Percentiles rank a stretch among this genome's conserved stretches.
Evolutionary conservation across 2,329 filamentous ascomycete genomes (phyloP).

Genomic region (Colletotrichum tabaci): DNA sequence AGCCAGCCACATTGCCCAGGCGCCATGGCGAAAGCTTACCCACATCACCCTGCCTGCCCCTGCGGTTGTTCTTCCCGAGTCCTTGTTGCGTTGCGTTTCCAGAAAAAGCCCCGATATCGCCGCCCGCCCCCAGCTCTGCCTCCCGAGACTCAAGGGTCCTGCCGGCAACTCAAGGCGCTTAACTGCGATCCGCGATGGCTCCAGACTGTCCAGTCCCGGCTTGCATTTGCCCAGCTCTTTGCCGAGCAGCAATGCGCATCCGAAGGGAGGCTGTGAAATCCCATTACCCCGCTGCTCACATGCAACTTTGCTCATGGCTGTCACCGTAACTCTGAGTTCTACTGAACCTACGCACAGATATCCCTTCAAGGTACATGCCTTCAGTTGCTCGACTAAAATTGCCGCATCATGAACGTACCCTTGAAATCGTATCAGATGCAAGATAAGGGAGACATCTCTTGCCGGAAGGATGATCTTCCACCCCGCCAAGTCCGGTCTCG

Average conservation of each 20-base stretch:
- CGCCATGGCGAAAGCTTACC: constrained; percentile 24
- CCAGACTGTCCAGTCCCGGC: constrained; percentile 7
- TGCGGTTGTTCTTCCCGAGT: not conserved
- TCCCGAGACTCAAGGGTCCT: constrained; percentile 27
- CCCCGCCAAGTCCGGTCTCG: constrained; percentile 18
- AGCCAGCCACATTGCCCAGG: constrained; percentile 23
- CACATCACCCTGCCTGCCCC: not conserved
- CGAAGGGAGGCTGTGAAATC: constrained; percentile 27
- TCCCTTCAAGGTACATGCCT: constrained; percentile 18
- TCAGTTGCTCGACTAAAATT: not conserved
- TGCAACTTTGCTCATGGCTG: constrained; percentile 14
- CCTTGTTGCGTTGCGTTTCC: not conserved
- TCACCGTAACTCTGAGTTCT: constrained; percentile 6
- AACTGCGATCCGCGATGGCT: constrained; percentile 17
- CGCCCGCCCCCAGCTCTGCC: constrained; percentile 8
- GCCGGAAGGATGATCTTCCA: constrained; percentile 29
- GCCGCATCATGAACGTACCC: constrained; percentile 13
- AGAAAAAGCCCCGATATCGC: constrained; percentile 10
- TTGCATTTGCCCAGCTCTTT: constrained; percentile 8
- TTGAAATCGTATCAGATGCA: constrained; percentile 24
- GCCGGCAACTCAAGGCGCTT: constrained; percentile 33
- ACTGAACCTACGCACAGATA: constrained; percentile 8
- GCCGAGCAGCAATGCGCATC: constrained; percentile 22
- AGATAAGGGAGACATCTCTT: constrained; percentile 23
- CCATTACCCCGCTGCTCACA: constrained; percentile 15